Evolutionary conservation across 2,329 filamentous ascomycete genomes (phyloP).

Genomic region (Paracamarosporium sp.): DNA sequence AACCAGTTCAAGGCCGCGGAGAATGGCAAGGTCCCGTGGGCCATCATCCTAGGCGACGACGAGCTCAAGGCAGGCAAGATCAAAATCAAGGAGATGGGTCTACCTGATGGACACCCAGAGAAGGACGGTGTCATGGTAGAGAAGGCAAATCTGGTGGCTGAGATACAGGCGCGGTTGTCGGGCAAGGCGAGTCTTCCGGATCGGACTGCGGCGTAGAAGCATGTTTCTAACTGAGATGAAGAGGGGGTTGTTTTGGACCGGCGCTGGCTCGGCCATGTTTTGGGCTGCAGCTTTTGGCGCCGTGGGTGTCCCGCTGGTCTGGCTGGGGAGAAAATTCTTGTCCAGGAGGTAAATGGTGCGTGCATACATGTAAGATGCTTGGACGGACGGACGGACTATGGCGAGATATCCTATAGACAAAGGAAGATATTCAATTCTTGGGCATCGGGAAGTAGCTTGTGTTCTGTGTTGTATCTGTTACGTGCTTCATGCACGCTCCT

Average conservation of each 20-base stretch:
- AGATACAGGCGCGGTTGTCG: slow-evolving; percentile 63
- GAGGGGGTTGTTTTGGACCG: neutral
- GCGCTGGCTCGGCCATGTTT: neutral
- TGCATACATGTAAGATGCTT: neutral
- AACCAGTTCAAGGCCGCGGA: slow-evolving; percentile 94
- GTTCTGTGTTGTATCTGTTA: too few relatives aligned
- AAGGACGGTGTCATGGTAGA: slow-evolving; percentile 85
- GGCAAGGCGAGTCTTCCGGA: slow-evolving; percentile 20
- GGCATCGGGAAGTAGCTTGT: too few relatives aligned
- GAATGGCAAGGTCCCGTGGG: slow-evolving; percentile 78
- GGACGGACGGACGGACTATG: too few relatives aligned
- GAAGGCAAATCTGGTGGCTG: slow-evolving; percentile 66
- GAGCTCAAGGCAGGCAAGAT: slow-evolving; percentile 84
- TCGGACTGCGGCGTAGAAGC: slow-evolving; percentile 6
- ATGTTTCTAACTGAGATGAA: neutral
- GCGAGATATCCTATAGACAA: slow-evolving; percentile 1
- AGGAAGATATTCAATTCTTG: too few relatives aligned
- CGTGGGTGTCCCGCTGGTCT: neutral
- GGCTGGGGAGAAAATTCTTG: neutral
- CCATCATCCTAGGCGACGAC: slow-evolving; percentile 88
- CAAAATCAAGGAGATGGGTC: slow-evolving; percentile 84
- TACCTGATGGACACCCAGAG: slow-evolving; percentile 82
- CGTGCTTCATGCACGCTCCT: too few relatives aligned
- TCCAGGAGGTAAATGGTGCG: neutral
- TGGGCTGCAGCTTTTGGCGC: neutral